Percentiles rank a stretch among this genome's conserved stretches.
Evolutionary conservation across 148 eudicot species (phyloP).

Genomic region (Diospyros lotus): DNA sequence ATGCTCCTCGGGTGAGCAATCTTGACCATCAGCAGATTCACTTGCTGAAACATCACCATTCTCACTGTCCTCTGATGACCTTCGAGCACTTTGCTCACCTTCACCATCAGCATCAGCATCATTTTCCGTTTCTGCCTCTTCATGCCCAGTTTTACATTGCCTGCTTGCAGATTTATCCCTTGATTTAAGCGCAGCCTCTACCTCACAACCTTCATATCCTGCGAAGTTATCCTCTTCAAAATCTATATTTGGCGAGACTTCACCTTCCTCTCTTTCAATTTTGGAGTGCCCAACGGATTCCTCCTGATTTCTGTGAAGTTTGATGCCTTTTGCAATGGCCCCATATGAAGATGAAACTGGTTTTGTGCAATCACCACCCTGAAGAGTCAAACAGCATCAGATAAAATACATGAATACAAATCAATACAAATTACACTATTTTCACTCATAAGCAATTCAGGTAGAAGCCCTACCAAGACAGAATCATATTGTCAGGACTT

Average conservation of each 20-base stretch:
- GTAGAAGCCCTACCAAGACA: not conserved
- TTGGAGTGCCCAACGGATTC: slow-evolving; percentile 35
- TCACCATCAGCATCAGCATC: slow-evolving; percentile 58
- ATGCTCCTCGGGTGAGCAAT: slow-evolving; percentile 54
- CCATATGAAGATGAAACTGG: slow-evolving; percentile 34
- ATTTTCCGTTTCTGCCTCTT: slow-evolving; percentile 27
- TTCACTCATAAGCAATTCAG: not conserved
- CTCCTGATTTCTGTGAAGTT: slow-evolving; percentile 27
- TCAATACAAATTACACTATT: not conserved
- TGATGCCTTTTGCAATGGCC: slow-evolving; percentile 25
- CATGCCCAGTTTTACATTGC: slow-evolving; percentile 26
- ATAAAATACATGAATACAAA: not conserved
- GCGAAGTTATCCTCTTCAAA: slow-evolving; percentile 59
- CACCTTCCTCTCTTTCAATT: slow-evolving; percentile 83
- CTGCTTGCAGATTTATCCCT: slow-evolving; percentile 30
- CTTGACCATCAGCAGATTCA: slow-evolving; percentile 76
- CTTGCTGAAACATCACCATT: slow-evolving; percentile 69
- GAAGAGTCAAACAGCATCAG: slow-evolving; percentile 17
- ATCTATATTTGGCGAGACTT: slow-evolving; percentile 68
- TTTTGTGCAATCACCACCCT: slow-evolving; percentile 47
- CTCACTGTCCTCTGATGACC: slow-evolving; percentile 65
- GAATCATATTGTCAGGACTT: not conserved
- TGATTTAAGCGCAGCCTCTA: slow-evolving; percentile 28
- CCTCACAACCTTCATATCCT: slow-evolving; percentile 33
- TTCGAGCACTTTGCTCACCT: slow-evolving; percentile 59